phyloP scores from a whole-genome alignment of 192 early-diverging fungal species.

The Martensiomyces pterosporus region DNA sequence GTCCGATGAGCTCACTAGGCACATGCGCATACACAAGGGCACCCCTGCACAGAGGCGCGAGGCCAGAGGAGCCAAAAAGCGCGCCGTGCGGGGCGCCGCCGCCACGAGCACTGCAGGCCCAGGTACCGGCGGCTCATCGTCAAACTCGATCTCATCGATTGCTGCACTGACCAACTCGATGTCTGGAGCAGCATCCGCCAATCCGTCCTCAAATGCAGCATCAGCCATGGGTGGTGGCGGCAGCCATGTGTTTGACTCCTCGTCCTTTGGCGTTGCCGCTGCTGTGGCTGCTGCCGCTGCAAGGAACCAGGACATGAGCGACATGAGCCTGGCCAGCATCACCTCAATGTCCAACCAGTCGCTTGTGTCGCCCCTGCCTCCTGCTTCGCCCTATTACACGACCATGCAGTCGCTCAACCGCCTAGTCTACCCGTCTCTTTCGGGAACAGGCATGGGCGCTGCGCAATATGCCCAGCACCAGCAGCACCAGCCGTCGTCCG shows the following conservation, averaged over 20 bases:
- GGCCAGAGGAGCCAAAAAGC: slow-evolving; percentile 30
- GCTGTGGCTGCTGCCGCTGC: slow-evolving; percentile 5
- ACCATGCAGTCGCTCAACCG: slow-evolving; percentile 35
- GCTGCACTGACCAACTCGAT: slow-evolving; percentile 2
- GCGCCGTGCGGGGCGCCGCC: slow-evolving; percentile 21
- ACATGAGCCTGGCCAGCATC: slow-evolving; percentile 27
- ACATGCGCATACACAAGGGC: slow-evolving; percentile 21
- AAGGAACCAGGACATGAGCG: slow-evolving; percentile 11
- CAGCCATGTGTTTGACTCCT: slow-evolving; percentile 7
- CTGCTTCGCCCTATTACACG: slow-evolving; percentile 24
- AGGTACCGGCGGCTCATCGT: neutral
- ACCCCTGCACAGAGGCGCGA: slow-evolving; percentile 40
- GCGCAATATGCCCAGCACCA: slow-evolving; percentile 6
- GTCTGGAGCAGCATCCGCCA: neutral
- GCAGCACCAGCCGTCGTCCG: slow-evolving; percentile 1
- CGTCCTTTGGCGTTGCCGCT: slow-evolving; percentile 13
- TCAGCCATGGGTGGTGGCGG: slow-evolving; percentile 1
- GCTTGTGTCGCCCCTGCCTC: slow-evolving; percentile 18
- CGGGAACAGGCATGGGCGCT: slow-evolving; percentile 1
- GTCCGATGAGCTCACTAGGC: slow-evolving; percentile 62
- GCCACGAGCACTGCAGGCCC: neutral
- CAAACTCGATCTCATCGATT: slow-evolving; percentile 6
- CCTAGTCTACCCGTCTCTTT: slow-evolving; percentile 16
- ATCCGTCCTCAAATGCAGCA: neutral
- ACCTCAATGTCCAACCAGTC: slow-evolving; percentile 15